A percentile compares a stretch with the other conserved stretches of the same genome.
Conservation (phyloP, 495 filamentous ascomycete species). For the Annulohypoxylon maeteangense region DNA sequence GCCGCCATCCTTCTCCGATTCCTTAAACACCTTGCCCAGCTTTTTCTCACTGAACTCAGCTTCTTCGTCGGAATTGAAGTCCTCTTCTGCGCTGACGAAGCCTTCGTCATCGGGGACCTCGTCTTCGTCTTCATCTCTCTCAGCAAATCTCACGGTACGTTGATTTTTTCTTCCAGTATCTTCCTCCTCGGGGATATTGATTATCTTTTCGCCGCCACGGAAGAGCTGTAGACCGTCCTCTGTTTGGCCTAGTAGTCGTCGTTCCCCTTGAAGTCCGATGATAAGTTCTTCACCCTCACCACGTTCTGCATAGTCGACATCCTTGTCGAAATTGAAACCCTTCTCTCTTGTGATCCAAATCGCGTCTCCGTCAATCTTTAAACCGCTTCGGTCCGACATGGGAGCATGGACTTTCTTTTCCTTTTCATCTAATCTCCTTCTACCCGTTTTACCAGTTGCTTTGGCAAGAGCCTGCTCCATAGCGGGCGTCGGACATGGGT, state of each 20-base stretch:
- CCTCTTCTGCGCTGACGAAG: slow-evolving; percentile 70
- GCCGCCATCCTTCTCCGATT: slow-evolving; percentile 54
- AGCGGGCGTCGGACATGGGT: slow-evolving; percentile 93
- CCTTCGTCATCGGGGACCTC: slow-evolving; percentile 67
- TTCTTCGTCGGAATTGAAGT: slow-evolving; percentile 64
- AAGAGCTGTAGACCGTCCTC: slow-evolving; percentile 86
- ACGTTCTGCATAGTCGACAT: slow-evolving; percentile 72
- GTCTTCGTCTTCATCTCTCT: slow-evolving; percentile 66
- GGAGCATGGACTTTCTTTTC: slow-evolving; percentile 95
- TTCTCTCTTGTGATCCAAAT: slow-evolving; percentile 69
- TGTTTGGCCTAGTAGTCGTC: slow-evolving; percentile 82
- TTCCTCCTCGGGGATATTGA: slow-evolving; percentile 67
- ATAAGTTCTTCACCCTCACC: slow-evolving; percentile 95
- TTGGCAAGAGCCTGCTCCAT: slow-evolving; percentile 88
- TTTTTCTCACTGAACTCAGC: slow-evolving; percentile 65
- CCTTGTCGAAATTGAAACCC: slow-evolving; percentile 79
- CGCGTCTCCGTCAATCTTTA: slow-evolving; percentile 70
- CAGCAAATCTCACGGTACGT: slow-evolving; percentile 73
- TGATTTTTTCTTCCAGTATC: slow-evolving; percentile 76
- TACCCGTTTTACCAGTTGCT: slow-evolving; percentile 77
- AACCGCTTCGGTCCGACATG: slow-evolving; percentile 96
- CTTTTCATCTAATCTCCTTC: slow-evolving; percentile 87
- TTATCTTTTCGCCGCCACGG: slow-evolving; percentile 75
- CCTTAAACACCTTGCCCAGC: slow-evolving; percentile 65
- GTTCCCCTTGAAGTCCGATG: slow-evolving; percentile 85